Percentiles rank a stretch among this genome's conserved stretches.
Conservation (phyloP, 345 rosid genomes). For the Kernera saxatilis region DNA sequence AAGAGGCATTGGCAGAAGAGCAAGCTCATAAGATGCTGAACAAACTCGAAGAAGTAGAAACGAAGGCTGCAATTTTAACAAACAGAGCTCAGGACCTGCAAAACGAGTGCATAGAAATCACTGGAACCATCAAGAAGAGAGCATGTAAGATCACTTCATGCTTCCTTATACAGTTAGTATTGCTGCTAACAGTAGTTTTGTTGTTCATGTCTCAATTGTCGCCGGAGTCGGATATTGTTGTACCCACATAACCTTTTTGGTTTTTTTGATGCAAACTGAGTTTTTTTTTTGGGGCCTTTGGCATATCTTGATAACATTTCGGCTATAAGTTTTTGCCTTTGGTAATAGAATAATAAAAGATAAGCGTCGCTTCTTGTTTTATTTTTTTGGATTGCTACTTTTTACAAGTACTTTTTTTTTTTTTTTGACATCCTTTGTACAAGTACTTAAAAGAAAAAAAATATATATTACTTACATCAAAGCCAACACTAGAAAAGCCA, state of each 20-base stretch:
- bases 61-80: constrained; percentile 37
- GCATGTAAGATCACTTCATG: constrained; percentile 42
- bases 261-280: background rate
- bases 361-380: background rate
- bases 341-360: background rate
- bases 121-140: constrained; percentile 42
- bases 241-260: constrained; percentile 50
- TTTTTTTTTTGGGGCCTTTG: background rate
- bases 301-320: background rate
- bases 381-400: background rate
- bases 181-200: constrained; percentile 43
- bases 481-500: background rate
- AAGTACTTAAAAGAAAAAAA: background rate
- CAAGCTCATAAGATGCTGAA: constrained; percentile 32
- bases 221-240: constrained; percentile 35
- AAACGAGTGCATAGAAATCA: constrained; percentile 33
- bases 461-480: background rate
- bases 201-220: constrained; percentile 37
- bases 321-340: constrained; percentile 11
- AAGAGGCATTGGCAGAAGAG: constrained; percentile 37
- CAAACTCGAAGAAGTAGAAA: constrained; percentile 44
- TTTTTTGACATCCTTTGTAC: too few relatives aligned
- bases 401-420: background rate
- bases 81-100: constrained; percentile 48
- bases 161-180: constrained; percentile 48